Evolutionary conservation across 176 grass and related monocot species (phyloP), one percentile per base, ranked within the genome.

Genomic region (Miscanthus lutarioriparius): DNA sequence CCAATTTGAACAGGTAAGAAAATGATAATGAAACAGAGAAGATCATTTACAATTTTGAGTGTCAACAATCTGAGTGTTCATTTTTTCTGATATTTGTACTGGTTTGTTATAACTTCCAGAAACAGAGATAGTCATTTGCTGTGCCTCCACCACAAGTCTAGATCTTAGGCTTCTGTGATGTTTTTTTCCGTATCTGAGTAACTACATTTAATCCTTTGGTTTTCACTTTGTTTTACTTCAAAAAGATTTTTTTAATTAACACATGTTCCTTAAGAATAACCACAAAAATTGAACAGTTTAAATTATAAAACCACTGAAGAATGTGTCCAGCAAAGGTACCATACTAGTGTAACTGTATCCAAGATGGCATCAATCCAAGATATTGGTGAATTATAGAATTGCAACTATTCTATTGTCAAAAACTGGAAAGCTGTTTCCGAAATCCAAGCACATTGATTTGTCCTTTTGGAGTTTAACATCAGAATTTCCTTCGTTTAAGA

Each of bases 281-380:
- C 67, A 82, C n/a, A 13, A 78, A 78, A 20, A 7, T 48, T 22
- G 47, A 77, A 59, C 70, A 26, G 16, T 69, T 81, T 75, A 43
- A 44, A 44, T 80, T 32, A 72, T 66, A 81, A 87, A 51, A 37
- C 33, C 8, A 19, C 15, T 75, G 30, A 58, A 80, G 15, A 49
- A 39, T 67, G n/a, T 72, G 56, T 22, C 69, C 69, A 66, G 72
- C 35, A 64, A 75, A 86, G 23, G 43, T 27, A 25, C 6, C 77
- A 75, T 51, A 51, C 43, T 74, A 87, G 45, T 44, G 14, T 56
- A 67, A 5, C 47, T 82, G 23, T 58, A 51, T 80, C 16, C 23
- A 77, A 89, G 85, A 22, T 66, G 73, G 39, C 36, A 67, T 43
- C 14, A 64, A 76, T 64, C 71, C 64, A 76, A 75, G 48, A 89